Base-by-base conservation (phyloP, 129 eudicot genomes). In the Tanacetum coccineum region DNA sequence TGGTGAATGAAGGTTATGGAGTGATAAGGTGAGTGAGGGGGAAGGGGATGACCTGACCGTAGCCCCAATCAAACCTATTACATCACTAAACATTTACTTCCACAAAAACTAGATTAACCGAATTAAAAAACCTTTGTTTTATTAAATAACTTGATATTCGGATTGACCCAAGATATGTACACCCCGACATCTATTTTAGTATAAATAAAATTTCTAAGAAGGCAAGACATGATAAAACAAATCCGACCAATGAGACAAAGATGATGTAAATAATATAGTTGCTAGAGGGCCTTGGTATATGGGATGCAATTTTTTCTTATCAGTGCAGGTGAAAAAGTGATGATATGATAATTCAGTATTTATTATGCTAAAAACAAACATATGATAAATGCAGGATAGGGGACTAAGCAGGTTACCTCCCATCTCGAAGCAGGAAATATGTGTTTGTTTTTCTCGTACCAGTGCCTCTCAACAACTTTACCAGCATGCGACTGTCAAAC, bases 371-470 rank as follows among this genome's bases (percentile, higher is more conserved):
- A 40, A 49, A 18, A 62, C 9, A 47, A 19, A 36, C 30, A 62
- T 9, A 25, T 2, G 25, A 5, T 3, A n/a, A 20, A 2, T 45
- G 17, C 69, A 13, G 13, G 56, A 49, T 21, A 56, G 40, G 49
- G 48, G 48, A 20, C 28, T 17, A 59, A 21, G 40, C 48, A 15
- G 20, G 9, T n/a, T 82, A 93, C 99, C 99, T 93, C 99, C 99
- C 99, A 93, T 93, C 99, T 81, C 70, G 99, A 93, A 77, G 99
- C 99, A 49, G 96, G 99, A 76, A 93, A 93, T 48, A 93, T 93
- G 70, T 93, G 99, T 67, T 93, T 93, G 82, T 93, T 93, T 88
- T 93, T 93, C 74, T 93, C 99, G 56, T 93, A 93, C 99, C 99
- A 93, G 62, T 93, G 99, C 80, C 99, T 84, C 76, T 93, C 99